Evolutionary conservation across 2,329 filamentous ascomycete genomes (phyloP), one percentile per base, ranked within the genome.

Genomic region (Cercospora berteroae): DNA sequence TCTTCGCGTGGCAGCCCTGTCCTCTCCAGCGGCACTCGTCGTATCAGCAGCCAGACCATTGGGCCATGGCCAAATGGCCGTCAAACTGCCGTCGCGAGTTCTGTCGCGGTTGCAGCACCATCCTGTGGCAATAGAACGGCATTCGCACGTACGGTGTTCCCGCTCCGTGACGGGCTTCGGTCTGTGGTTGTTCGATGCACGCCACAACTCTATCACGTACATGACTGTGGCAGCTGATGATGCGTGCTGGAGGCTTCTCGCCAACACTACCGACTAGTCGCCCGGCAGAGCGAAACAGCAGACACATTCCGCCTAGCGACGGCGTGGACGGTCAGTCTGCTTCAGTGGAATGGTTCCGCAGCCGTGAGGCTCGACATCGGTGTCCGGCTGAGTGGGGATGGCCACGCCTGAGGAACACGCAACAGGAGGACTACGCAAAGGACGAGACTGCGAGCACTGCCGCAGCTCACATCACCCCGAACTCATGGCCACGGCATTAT

Each of bases 1-100:
- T 13, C 44, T 23, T 57, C 69, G 60, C 69, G 67, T 67, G 67
- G 69, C 60, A 65, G 31, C 63, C 65, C 60, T 65, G 67, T 59
- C 61, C 18, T 39, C 16, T 48, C 59, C 42, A 29, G 20, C 25
- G 2, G 42, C 59, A 44, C 57, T 23, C 36, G 36, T 36, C 20
- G 27, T 48, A 27, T 31, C 12, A n/a, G 52, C 12, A 20, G 52
- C 52, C 25, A 27, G 52, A 25, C 52, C 23, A 56, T 56, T 18
- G 50, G 23, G 12, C 23, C 10, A 23, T 29, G 50, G 29, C 50
- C 50, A 29, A 27, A 56, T 16, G 16, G 9, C 52, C 23, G n/a
- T 31, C 52, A 23, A 20, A 13, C 18, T 50, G 44, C 44, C 20
- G 44, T 23, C 18, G 44, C 44, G 44, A 50, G 20, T 13, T 50